Percentiles rank a stretch among this genome's conserved stretches.
phyloP scores from a whole-genome alignment of 164 flowering plant genomes.

The Echeveria elegans region DNA sequence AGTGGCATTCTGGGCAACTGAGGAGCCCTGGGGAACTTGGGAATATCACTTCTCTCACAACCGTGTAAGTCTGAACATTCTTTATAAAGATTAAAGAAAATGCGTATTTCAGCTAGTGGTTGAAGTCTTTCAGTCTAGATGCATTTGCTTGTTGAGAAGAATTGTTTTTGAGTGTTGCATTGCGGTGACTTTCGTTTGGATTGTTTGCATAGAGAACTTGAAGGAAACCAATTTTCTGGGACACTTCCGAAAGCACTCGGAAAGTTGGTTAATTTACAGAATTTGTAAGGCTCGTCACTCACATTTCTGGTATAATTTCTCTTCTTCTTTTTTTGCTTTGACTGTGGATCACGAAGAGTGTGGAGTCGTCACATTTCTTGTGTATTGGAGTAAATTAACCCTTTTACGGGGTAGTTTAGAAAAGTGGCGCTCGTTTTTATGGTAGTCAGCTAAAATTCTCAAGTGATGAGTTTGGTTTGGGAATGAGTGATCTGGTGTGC shows the following conservation, averaged over 20 bases:
- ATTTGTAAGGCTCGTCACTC: conserved; percentile 20
- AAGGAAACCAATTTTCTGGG: conserved; percentile 33
- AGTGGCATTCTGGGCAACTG: conserved; percentile 49
- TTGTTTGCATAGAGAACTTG: conserved; percentile 25
- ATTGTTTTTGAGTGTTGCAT: background rate
- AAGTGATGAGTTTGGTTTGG: background rate
- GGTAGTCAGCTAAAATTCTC: background rate
- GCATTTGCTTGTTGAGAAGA: too few relatives aligned
- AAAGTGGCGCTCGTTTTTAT: background rate
- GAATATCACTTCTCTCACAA: conserved; percentile 38
- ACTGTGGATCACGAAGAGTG: too few relatives aligned
- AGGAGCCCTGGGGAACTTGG: conserved; percentile 37
- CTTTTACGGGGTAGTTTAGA: background rate
- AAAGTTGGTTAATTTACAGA: conserved; percentile 22
- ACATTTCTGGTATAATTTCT: background rate
- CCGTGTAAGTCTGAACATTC: conserved; percentile 20
- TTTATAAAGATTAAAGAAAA: background rate
- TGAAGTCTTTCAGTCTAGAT: too few relatives aligned
- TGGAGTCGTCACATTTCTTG: background rate
- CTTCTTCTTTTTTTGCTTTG: background rate
- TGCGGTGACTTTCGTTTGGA: too few relatives aligned
- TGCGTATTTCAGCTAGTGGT: too few relatives aligned
- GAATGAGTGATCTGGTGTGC: background rate
- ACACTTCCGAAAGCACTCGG: conserved; percentile 30
- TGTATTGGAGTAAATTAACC: background rate